Conservation (phyloP, 345 rosid species). For the Eutrema yunnanense region DNA sequence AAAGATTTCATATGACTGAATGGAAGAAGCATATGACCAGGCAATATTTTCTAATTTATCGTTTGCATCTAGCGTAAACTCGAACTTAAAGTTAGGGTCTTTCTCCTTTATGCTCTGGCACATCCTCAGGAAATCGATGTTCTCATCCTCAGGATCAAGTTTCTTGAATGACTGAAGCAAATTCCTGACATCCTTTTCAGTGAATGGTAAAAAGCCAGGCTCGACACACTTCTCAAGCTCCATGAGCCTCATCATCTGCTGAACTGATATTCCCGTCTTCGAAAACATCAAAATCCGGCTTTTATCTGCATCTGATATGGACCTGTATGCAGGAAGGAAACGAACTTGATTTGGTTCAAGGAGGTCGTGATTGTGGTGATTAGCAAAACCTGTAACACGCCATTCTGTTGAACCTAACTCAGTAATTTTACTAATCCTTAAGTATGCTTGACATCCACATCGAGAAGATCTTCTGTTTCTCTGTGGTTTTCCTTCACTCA, state of each 20-base stretch:
- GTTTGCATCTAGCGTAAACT: conserved; percentile 59
- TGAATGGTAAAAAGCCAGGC: conserved; percentile 90
- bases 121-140: conserved; percentile 81
- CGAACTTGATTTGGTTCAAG: conserved; percentile 90
- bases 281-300: conserved; percentile 95
- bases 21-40: conserved; percentile 89
- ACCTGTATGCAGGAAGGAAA: conserved; percentile 92
- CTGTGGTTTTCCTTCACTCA: conserved; percentile 70
- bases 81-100: conserved; percentile 87
- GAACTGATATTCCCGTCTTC: conserved; percentile 90
- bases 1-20: conserved; percentile 76
- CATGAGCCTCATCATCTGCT: conserved; percentile 99
- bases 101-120: conserved; percentile 86
- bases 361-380: conserved; percentile 91
- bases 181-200: conserved; percentile 96
- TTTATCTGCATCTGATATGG: conserved; percentile 87
- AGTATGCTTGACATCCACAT: conserved; percentile 90
- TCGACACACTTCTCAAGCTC: conserved; percentile 97
- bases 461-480: conserved; percentile 88
- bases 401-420: conserved; percentile 78
- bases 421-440: conserved; percentile 72
- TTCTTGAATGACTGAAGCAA: conserved; percentile 88
- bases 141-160: conserved; percentile 82
- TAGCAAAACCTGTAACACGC: conserved; percentile 89
- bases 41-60: conserved; percentile 76